phyloP scores from a whole-genome alignment of 805 yeast genomes.

The Starmerella scarabaei region DNA sequence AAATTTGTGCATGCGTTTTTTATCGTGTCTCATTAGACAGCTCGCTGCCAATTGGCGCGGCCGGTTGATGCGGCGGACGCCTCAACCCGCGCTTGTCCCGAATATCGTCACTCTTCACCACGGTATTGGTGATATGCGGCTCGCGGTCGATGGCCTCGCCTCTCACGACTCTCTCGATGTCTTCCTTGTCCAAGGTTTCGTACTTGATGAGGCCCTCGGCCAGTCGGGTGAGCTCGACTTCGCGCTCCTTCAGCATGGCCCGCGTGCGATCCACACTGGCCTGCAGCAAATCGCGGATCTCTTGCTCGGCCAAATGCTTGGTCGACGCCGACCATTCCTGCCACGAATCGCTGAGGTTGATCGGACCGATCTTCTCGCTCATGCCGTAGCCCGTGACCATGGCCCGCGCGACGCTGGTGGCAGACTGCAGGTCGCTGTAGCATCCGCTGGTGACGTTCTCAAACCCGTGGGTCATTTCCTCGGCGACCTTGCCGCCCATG shows the following conservation, averaged over 20 bases:
- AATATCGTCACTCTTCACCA: conserved; percentile 39
- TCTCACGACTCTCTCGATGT: conserved; percentile 69
- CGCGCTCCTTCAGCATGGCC: conserved; percentile 44
- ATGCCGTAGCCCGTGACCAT: conserved; percentile 97
- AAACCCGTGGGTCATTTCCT: conserved; percentile 78
- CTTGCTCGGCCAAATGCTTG: conserved; percentile 83
- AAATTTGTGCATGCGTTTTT: too few relatives aligned
- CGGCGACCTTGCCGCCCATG: conserved; percentile 98
- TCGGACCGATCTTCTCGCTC: conserved; percentile 90
- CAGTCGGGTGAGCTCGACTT: conserved; percentile 63
- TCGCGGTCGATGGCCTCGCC: conserved; percentile 66
- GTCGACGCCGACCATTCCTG: conserved; percentile 85
- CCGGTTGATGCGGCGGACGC: too few relatives aligned
- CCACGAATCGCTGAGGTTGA: conserved; percentile 81
- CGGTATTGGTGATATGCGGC: conserved; percentile 61
- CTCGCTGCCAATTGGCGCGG: too few relatives aligned
- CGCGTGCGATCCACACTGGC: conserved; percentile 73
- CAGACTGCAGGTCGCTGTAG: conserved; percentile 77
- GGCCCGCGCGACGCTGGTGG: conserved; percentile 86
- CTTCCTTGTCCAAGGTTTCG: conserved; percentile 85
- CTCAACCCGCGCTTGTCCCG: conserved; percentile 18
- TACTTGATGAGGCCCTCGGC: conserved; percentile 91
- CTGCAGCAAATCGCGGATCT: conserved; percentile 63
- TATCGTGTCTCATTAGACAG: too few relatives aligned
- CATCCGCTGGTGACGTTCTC: conserved; percentile 94